Conservation (phyloP, 352 stramenopile genomes). For the Peronospora tabacina region DNA sequence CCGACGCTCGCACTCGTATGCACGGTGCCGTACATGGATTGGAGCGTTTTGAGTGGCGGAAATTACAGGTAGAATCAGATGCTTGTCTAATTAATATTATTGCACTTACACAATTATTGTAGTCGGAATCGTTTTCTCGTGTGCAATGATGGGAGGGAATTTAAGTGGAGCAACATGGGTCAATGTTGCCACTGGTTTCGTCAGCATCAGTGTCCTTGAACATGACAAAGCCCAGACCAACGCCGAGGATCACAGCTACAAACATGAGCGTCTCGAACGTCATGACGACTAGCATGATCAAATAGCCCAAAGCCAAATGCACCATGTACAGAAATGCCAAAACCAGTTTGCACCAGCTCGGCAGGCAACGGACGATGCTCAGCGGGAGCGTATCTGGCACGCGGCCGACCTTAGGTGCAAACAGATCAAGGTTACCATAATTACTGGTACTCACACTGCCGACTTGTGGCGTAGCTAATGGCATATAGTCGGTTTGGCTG, state of each 20-base stretch:
- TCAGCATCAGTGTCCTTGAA: slow-evolving; percentile 81
- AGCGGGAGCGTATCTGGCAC: slow-evolving; percentile 21
- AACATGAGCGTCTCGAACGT: slow-evolving; percentile 82
- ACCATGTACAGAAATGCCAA: slow-evolving; percentile 70
- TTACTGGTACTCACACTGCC: slow-evolving; percentile 9
- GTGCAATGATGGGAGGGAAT: not conserved
- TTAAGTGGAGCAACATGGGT: slow-evolving; percentile 76
- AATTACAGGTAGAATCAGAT: not conserved
- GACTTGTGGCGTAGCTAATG: slow-evolving; percentile 34
- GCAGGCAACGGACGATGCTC: slow-evolving; percentile 48
- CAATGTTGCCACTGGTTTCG: slow-evolving; percentile 55
- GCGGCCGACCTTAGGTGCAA: slow-evolving; percentile 21
- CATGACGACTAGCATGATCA: slow-evolving; percentile 84
- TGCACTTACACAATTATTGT: no score
- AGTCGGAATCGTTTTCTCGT: no score
- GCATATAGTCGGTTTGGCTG: slow-evolving; percentile 49
- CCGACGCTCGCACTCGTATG: slow-evolving; percentile 21
- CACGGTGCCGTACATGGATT: slow-evolving; percentile 51
- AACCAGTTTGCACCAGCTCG: slow-evolving; percentile 47
- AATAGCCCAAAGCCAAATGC: slow-evolving; percentile 69
- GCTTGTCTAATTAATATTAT: no score
- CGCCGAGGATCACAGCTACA: slow-evolving; percentile 58
- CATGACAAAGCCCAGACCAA: slow-evolving; percentile 63
- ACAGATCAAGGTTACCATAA: slow-evolving; percentile 12
- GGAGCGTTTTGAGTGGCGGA: slow-evolving; percentile 12